These are phyloP conservation scores for Teunomyces atbi DNA, from an alignment of 805 yeast species.

Conservation along the genomic window DNA sequence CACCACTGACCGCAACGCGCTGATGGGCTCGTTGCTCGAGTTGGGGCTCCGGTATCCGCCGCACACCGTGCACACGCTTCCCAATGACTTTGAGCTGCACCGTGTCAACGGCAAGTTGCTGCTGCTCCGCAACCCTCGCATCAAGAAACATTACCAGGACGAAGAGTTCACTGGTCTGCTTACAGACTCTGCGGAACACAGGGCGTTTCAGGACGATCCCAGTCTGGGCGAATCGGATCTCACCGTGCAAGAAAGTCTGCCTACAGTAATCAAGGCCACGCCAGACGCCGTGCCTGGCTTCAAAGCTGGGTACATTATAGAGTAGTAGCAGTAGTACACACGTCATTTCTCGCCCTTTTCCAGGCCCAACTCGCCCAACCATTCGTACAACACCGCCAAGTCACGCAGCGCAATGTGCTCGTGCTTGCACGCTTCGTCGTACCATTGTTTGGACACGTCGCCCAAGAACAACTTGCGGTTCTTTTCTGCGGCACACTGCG, in stretches of 20 bases:
- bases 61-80: conserved; percentile 1
- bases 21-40: conserved; percentile 3
- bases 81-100: conserved; percentile 4
- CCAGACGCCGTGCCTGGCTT: conserved; percentile 13
- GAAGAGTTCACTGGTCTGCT: conserved; percentile 4
- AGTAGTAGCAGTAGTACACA: conserved; percentile 4
- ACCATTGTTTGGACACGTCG: conserved; percentile 39
- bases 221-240: conserved; percentile 12
- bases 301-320: conserved; percentile 16
- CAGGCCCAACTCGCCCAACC: conserved; percentile 38
- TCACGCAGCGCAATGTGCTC: conserved; percentile 40
- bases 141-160: conserved; percentile 27
- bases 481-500: conserved; percentile 33
- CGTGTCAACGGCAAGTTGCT: conserved; percentile 15
- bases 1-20: conserved; percentile 1
- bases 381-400: conserved; percentile 42
- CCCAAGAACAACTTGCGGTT: conserved; percentile 38
- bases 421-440: conserved; percentile 42
- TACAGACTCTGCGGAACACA: not conserved
- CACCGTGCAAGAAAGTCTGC: conserved; percentile 5
- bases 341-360: conserved; percentile 11
- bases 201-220: not conserved
- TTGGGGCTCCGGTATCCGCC: not conserved
- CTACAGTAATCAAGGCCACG: conserved; percentile 6
- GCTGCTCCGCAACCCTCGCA: conserved; percentile 26